Conservation (phyloP, 78 protist genomes). For the Cyanophora paradoxa region DNA sequence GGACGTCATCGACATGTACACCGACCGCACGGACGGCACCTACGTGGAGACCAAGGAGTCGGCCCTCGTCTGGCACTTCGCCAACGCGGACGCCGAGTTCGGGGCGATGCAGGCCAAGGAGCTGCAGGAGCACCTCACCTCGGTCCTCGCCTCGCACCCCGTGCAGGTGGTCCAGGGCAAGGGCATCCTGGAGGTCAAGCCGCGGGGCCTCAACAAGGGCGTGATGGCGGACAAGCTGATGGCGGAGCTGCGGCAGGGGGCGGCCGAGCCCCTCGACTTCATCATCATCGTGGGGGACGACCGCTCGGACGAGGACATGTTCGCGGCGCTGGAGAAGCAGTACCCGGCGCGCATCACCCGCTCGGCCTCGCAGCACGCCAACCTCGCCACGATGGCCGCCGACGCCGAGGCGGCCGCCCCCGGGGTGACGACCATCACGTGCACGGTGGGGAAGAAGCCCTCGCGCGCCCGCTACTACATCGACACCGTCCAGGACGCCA, state of each 20-base stretch:
- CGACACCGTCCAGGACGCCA: too few species aligned
- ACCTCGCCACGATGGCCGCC: too few species aligned
- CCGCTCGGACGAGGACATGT: slow-evolving; percentile 12
- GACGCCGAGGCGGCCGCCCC: background rate
- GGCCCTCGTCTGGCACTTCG: slow-evolving; percentile 50
- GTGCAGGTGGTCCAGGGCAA: background rate
- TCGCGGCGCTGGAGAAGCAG: background rate
- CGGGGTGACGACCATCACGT: background rate
- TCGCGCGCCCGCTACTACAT: background rate
- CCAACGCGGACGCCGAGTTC: slow-evolving; percentile 64
- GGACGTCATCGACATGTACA: background rate
- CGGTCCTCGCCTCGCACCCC: background rate
- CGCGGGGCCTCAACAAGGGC: slow-evolving; percentile 9
- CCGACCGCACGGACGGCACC: slow-evolving; percentile 48
- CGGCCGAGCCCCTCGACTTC: background rate
- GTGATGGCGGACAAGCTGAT: background rate
- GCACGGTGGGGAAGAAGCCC: slow-evolving; percentile 11
- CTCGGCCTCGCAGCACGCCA: background rate
- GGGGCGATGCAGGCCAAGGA: slow-evolving; percentile 28
- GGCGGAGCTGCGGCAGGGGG: background rate
- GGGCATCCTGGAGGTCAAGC: background rate
- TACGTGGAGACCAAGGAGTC: slow-evolving; percentile 50
- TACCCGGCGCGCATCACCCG: background rate
- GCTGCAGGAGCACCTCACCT: background rate
- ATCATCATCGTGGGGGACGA: slow-evolving; percentile 12